A percentile compares a stretch with the other conserved stretches of the same genome.
Conservation (phyloP, 352 stramenopile genomes). For the Pythium brachiatum region DNA sequence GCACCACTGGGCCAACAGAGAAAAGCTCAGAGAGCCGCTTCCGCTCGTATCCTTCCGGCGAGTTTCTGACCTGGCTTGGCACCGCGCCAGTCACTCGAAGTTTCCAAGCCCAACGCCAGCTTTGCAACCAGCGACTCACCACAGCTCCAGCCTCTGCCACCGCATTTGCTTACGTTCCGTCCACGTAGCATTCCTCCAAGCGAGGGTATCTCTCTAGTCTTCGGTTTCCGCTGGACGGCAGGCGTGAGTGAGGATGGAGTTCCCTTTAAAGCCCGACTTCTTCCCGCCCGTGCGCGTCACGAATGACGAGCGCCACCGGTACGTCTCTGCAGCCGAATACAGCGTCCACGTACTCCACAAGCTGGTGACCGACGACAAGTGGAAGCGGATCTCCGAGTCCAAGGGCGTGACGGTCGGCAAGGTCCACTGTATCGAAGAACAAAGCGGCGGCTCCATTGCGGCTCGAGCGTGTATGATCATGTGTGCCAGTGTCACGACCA, state of each 20-base stretch:
- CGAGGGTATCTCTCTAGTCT: neutral
- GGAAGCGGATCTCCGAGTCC: conserved; percentile 53
- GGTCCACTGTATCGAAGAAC: conserved; percentile 56
- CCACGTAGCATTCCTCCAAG: neutral
- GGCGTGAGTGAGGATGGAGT: conserved; percentile 44
- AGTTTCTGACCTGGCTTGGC: neutral
- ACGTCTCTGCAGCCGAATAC: conserved; percentile 41
- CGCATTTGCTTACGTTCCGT: neutral
- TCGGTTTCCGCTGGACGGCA: neutral
- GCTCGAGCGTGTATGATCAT: conserved; percentile 49
- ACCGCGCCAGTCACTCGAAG: neutral
- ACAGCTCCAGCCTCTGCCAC: neutral
- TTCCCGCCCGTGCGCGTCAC: conserved; percentile 60
- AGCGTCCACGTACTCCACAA: conserved; percentile 40
- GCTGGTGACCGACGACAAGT: conserved; percentile 47
- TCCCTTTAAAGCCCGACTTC: conserved; percentile 68
- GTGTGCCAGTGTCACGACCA: conserved; percentile 51
- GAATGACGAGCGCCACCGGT: conserved; percentile 41
- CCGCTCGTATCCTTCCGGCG: neutral
- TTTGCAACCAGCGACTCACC: neutral
- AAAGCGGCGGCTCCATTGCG: neutral
- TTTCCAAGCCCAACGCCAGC: too few relatives aligned
- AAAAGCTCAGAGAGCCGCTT: neutral
- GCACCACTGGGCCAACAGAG: too few relatives aligned
- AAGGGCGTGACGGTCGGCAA: conserved; percentile 64